Evolutionary conservation across 345 rosid genomes (phyloP).

Genomic region (Orychophragmus violaceus): DNA sequence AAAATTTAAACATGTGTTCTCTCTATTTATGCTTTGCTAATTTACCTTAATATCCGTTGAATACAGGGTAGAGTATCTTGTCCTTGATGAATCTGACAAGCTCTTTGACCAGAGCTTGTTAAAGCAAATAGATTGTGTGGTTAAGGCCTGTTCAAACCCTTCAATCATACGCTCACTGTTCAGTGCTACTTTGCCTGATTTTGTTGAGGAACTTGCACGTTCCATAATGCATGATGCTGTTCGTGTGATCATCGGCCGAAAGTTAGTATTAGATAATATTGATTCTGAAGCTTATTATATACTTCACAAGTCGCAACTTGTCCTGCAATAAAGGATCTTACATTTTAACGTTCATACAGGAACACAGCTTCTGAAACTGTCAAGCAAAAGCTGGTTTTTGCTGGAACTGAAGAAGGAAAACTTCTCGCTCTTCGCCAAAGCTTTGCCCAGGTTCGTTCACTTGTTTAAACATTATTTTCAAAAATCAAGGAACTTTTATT

Average conservation of each 20-base stretch:
- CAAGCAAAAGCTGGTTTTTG: constrained; percentile 80
- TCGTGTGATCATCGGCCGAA: constrained; percentile 84
- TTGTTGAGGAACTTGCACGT: constrained; percentile 90
- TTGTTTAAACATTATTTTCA: neutral
- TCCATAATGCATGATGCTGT: constrained; percentile 95
- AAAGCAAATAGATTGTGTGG: constrained; percentile 85
- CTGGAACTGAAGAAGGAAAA: constrained; percentile 96
- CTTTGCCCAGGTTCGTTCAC: constrained; percentile 69
- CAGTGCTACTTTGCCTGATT: constrained; percentile 97
- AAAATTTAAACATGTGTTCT: neutral
- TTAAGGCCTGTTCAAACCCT: constrained; percentile 89
- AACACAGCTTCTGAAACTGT: constrained; percentile 79
- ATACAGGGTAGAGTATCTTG: constrained; percentile 84
- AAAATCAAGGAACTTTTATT: neutral
- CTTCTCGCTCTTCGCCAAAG: constrained; percentile 88
- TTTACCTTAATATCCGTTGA: constrained; percentile 4
- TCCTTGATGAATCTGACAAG: constrained; percentile 97
- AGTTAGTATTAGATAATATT: constrained; percentile 43
- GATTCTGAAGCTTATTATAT: neutral
- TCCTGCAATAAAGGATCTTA: constrained; percentile 11
- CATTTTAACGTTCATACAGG: constrained; percentile 36
- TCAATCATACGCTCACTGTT: constrained; percentile 73
- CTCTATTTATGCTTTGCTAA: neutral
- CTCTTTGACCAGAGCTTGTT: constrained; percentile 85
- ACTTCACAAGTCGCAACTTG: neutral